phyloP scores from a whole-genome alignment of 176 grass and related monocot species.

The Oryza officinalis region DNA sequence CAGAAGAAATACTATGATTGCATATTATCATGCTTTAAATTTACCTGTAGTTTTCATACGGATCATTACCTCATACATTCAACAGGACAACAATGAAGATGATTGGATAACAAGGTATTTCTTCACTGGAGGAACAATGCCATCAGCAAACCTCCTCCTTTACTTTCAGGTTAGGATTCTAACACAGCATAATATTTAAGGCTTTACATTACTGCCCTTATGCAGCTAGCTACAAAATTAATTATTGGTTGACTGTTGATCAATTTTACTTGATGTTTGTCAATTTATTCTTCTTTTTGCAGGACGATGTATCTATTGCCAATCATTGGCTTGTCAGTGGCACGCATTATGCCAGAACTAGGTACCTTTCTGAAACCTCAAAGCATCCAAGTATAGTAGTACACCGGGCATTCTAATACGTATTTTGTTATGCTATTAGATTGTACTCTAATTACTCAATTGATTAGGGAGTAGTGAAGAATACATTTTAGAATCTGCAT shows the following conservation, averaged over 20 bases:
- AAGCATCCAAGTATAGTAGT: background rate
- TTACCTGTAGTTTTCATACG: background rate
- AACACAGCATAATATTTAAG: background rate
- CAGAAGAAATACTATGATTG: background rate
- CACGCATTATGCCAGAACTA: slow-evolving; percentile 84
- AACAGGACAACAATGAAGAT: slow-evolving; percentile 94
- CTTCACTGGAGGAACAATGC: slow-evolving; percentile 96
- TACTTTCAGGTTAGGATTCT: slow-evolving; percentile 81
- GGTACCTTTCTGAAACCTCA: slow-evolving; percentile 46
- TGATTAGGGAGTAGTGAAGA: slow-evolving; percentile 4
- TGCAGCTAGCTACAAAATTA: background rate
- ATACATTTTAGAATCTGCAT: background rate
- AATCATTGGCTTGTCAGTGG: slow-evolving; percentile 90
- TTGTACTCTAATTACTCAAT: background rate
- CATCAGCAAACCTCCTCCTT: slow-evolving; percentile 84
- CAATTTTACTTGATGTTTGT: background rate
- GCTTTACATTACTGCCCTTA: background rate
- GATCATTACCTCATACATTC: slow-evolving; percentile 10
- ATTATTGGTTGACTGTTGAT: background rate
- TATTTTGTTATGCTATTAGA: background rate
- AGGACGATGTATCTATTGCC: slow-evolving; percentile 79
- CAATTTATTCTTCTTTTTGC: slow-evolving; percentile 13
- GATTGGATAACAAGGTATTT: slow-evolving; percentile 99
- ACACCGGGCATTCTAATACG: background rate
- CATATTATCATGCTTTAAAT: background rate